Percentiles rank a stretch among this genome's conserved stretches.
Conservation (phyloP, 2,329 filamentous ascomycete genomes). For the Cercospora sp. region DNA sequence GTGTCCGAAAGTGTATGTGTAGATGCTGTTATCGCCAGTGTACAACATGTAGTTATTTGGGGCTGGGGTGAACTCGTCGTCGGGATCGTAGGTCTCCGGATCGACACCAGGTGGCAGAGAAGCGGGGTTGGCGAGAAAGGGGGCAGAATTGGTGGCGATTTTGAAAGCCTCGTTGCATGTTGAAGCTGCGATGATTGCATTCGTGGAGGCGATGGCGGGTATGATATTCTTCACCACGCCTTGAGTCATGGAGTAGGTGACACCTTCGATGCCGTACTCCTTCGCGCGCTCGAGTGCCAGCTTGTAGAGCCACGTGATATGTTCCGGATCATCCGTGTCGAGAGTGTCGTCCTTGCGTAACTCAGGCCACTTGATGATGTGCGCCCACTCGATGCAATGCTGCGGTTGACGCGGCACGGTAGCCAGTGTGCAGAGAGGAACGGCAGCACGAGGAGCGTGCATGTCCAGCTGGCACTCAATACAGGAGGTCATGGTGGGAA, state of each 20-base stretch:
- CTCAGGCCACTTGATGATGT: conserved; percentile 93
- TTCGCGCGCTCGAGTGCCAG: conserved; percentile 77
- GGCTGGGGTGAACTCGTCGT: conserved; percentile 26
- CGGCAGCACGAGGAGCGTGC: conserved; percentile 95
- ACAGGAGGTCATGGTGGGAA: conserved; percentile 90
- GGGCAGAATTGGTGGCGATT: conserved; percentile 79
- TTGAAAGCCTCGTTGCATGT: conserved; percentile 98
- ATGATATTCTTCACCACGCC: conserved; percentile 99
- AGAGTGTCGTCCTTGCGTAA: conserved; percentile 70
- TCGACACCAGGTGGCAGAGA: conserved; percentile 27
- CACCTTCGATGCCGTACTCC: conserved; percentile 87
- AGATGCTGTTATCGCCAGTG: conserved; percentile 90
- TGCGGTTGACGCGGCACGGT: conserved; percentile 96
- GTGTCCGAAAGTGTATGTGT: conserved; percentile 96
- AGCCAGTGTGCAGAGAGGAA: conserved; percentile 93
- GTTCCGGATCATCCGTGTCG: conserved; percentile 93
- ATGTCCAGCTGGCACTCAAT: conserved; percentile 99
- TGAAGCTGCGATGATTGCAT: conserved; percentile 90
- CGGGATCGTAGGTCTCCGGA: conserved; percentile 26
- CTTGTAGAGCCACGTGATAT: conserved; percentile 94
- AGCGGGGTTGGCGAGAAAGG: conserved; percentile 72
- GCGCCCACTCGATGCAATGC: conserved; percentile 98
- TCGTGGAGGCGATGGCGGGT: conserved; percentile 94
- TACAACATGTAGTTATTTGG: conserved; percentile 96
- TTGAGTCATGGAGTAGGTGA: conserved; percentile 94